Conservation (phyloP, 1,284 basidiomycete genomes). For the Cerioporus squamosus region DNA sequence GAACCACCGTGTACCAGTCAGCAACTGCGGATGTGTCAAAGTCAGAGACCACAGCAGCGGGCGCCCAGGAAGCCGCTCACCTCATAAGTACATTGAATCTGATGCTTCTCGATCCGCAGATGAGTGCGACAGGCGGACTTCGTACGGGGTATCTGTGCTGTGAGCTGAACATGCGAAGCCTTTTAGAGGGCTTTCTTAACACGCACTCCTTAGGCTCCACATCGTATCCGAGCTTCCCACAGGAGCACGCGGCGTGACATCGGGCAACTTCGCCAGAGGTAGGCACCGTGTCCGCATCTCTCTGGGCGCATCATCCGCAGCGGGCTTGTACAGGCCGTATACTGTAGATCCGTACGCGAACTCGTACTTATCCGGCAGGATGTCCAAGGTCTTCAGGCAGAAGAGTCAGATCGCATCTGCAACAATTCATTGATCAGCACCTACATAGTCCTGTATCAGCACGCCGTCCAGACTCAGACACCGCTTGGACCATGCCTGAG, state of each 20-base stretch:
- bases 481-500: no score
- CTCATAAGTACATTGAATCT: no score
- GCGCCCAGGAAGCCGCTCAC: neutral
- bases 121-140: no score
- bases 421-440: no score
- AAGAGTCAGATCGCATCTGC: no score
- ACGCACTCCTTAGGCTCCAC: neutral
- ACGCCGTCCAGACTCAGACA: no score
- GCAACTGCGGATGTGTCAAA: neutral
- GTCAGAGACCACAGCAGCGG: neutral
- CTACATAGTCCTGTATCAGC: no score
- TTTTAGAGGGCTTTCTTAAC: neutral
- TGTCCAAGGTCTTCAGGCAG: no score
- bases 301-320: slow-evolving; percentile 1
- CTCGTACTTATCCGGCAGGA: no score
- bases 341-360: neutral
- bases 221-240: neutral
- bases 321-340: neutral
- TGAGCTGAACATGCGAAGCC: no score
- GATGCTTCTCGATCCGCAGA: no score
- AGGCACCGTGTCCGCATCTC: slow-evolving; percentile 2
- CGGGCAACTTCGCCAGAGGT: neutral
- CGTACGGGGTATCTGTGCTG: no score
- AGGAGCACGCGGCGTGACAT: neutral
- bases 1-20: neutral